A percentile compares a stretch with the other conserved stretches of the same genome.
Evolutionary conservation across 192 early-diverging fungal species (phyloP).

Genomic region (Umbelopsis ramanniana): DNA sequence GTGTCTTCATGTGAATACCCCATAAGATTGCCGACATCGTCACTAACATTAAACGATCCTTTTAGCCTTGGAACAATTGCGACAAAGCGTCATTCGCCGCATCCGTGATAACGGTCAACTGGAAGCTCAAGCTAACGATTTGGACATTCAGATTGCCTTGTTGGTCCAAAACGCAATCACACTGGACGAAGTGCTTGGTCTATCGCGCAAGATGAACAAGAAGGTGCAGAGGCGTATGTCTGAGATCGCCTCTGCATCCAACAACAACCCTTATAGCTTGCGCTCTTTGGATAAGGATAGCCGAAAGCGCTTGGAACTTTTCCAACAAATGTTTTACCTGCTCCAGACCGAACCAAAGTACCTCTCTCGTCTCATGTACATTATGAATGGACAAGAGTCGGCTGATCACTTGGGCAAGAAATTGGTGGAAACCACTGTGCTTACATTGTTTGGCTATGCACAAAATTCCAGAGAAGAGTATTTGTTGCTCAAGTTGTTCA

Average conservation of each 20-base stretch:
- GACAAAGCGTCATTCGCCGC: conserved; percentile 82
- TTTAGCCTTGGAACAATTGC: conserved; percentile 68
- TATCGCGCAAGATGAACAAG: conserved; percentile 45
- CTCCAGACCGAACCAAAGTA: conserved; percentile 97
- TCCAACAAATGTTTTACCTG: conserved; percentile 95
- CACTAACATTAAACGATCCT: conserved; percentile 17
- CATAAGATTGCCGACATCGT: background rate
- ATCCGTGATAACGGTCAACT: conserved; percentile 90
- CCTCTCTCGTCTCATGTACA: conserved; percentile 85
- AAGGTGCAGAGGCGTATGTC: conserved; percentile 50
- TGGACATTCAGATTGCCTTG: conserved; percentile 97
- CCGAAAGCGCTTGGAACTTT: conserved; percentile 73
- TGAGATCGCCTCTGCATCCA: conserved; percentile 43
- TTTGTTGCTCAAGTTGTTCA: conserved; percentile 91
- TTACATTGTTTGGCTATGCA: conserved; percentile 96
- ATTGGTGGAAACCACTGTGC: conserved; percentile 87
- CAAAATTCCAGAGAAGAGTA: conserved; percentile 98
- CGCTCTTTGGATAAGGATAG: conserved; percentile 88
- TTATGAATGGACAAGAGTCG: conserved; percentile 80
- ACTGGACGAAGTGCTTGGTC: conserved; percentile 88
- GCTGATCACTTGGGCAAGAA: conserved; percentile 67
- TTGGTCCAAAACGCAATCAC: conserved; percentile 95
- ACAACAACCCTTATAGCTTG: conserved; percentile 63
- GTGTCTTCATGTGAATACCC: background rate
- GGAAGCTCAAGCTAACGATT: conserved; percentile 78